Conservation (phyloP, 2,329 filamentous ascomycete genomes). For the Fusarium sp. region DNA sequence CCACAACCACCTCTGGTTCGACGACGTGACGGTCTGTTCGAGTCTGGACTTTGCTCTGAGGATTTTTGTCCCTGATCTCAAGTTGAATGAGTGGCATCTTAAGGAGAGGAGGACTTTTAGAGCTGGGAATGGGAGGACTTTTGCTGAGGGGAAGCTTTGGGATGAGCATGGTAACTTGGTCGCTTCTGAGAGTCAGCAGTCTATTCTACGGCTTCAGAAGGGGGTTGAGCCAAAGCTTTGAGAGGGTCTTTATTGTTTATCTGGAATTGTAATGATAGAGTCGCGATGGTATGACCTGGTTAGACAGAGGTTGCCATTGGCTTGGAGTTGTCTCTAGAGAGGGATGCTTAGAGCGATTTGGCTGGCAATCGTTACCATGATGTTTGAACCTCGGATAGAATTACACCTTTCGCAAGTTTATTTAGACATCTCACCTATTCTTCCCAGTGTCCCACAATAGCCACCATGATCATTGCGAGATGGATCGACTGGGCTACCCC, state of each 20-base stretch:
- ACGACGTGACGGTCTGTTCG: constrained; percentile 58
- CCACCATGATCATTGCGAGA: not conserved
- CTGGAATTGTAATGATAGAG: not conserved
- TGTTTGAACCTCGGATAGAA: not conserved
- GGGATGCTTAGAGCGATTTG: not conserved
- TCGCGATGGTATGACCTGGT: not conserved
- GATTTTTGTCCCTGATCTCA: constrained; percentile 53
- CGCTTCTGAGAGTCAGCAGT: constrained; percentile 63
- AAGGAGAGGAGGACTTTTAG: constrained; percentile 54
- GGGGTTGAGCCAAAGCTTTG: constrained; percentile 22
- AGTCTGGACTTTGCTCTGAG: constrained; percentile 64
- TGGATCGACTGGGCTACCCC: not conserved
- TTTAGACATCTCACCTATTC: not conserved
- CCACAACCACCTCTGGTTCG: constrained; percentile 57
- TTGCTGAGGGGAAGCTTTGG: constrained; percentile 59
- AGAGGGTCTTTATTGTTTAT: not conserved
- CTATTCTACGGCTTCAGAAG: constrained; percentile 47
- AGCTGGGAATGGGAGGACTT: constrained; percentile 58
- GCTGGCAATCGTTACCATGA: not conserved
- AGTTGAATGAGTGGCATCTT: constrained; percentile 58
- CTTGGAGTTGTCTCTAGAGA: not conserved
- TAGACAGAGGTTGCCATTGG: not conserved
- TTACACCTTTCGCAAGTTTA: not conserved
- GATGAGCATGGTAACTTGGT: constrained; percentile 58
- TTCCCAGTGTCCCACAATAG: not conserved